Evolutionary conservation across 441 rosid genomes (phyloP), one percentile per base, ranked within the genome.

Genomic region (Pelargonium cotyledonis): DNA sequence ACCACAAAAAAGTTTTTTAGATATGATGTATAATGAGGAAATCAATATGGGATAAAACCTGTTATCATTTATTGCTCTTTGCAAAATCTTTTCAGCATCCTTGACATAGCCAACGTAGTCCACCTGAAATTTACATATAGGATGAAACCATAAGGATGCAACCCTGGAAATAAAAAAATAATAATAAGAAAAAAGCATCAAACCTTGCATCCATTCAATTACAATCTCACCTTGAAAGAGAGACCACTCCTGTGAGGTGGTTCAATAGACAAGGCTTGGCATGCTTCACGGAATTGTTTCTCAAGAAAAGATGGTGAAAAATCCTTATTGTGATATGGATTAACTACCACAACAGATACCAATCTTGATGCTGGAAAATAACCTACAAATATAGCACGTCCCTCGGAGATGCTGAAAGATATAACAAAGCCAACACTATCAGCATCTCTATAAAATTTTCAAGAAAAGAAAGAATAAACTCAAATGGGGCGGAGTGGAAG

Each of bases 221-320:
- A 64, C 58, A 31, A 71, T 62, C 21, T 76, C 76, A 89, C 97
- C 89, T 91, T 88, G 83, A 87, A 85, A 76, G 70, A 71, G 63
- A 81, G 67, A 53, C 79, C 82, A 73, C 78, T 76, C 73, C 70
- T 80, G 38, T 83, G 76, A 70, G 80, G 79, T 61, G 79, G 68
- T 77, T 86, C 91, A 71, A 78, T 72, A 66, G 86, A 89, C 81
- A 88, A 73, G 61, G 89, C 83, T 70, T 75, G 86, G 79, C 97
- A 90, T 72, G 96, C 90, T 81, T 94, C 97, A 74, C 83, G 88
- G 75, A 86, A 90, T 80, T 91, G 96, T 78, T 79, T 88, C 78
- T 94, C 96, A 51, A 94, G 89, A 76, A 88, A 80, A 77, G 88
- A 74, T 72, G 89, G 75, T n/a, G 87, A 79, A 75, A 90, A 65